Conservation (phyloP, 768 basidiomycete genomes). For the Termitomyces sp. region DNA sequence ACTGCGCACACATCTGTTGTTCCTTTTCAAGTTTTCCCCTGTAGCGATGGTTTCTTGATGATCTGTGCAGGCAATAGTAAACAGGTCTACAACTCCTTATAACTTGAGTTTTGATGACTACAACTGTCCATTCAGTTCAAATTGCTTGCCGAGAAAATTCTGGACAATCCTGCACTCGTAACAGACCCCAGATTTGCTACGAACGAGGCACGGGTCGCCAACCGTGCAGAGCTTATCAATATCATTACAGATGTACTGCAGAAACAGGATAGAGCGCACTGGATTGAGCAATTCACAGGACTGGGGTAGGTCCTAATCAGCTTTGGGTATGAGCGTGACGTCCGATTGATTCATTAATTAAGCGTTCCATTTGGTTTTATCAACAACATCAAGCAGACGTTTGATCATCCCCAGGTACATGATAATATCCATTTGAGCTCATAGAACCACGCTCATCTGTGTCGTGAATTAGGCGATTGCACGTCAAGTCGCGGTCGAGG, state of each 20-base stretch:
- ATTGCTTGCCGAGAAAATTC: conserved; percentile 59
- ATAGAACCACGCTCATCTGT: conserved; percentile 4
- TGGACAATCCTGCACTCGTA: conserved; percentile 58
- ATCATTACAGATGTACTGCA: conserved; percentile 64
- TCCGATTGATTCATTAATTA: neutral
- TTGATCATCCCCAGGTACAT: conserved; percentile 73
- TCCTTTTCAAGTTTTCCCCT: conserved; percentile 89
- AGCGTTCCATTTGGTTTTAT: conserved; percentile 89
- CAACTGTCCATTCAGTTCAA: conserved; percentile 50
- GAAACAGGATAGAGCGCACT: conserved; percentile 59
- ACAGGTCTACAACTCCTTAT: conserved; percentile 45
- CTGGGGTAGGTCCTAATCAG: conserved; percentile 53
- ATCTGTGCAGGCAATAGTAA: conserved; percentile 90
- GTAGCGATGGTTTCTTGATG: conserved; percentile 88
- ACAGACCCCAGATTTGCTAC: conserved; percentile 63
- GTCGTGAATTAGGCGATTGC: conserved; percentile 56
- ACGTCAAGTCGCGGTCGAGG: conserved; percentile 68
- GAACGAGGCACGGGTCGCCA: conserved; percentile 72
- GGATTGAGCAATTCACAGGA: conserved; percentile 75
- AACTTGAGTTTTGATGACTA: neutral
- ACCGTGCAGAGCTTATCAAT: conserved; percentile 66
- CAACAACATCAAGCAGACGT: conserved; percentile 87
- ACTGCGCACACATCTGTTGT: conserved; percentile 94
- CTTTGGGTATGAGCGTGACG: neutral
- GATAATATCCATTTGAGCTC: neutral